Evolutionary conservation across 805 yeast species (phyloP).

Genomic region (Lipomyces yamanashiensis): DNA sequence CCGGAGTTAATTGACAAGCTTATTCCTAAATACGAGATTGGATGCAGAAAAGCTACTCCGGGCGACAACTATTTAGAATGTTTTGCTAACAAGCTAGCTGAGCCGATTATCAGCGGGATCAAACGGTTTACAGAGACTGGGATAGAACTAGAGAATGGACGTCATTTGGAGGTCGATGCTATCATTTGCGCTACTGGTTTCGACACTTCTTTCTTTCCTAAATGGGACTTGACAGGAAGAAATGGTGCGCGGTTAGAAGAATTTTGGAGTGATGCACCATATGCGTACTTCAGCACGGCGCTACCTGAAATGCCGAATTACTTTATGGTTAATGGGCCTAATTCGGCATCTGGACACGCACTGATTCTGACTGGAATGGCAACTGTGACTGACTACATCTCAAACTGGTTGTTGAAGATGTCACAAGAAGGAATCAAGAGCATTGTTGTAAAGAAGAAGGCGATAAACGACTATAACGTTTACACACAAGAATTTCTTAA

Average conservation of each 20-base stretch:
- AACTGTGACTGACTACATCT: conserved; percentile 22
- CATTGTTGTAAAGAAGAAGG: conserved; percentile 17
- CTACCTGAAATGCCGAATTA: conserved; percentile 35
- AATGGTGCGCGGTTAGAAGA: conserved; percentile 27
- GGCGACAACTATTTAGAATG: conserved; percentile 37
- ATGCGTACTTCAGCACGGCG: conserved; percentile 32
- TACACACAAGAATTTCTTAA: conserved; percentile 22
- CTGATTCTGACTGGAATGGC: conserved; percentile 22
- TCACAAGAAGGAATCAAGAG: conserved; percentile 21
- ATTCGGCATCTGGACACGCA: conserved; percentile 29
- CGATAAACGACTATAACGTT: conserved; percentile 19
- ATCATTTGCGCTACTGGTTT: conserved; percentile 29
- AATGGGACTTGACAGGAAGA: conserved; percentile 32
- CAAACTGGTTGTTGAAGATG: conserved; percentile 24
- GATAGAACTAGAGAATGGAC: conserved; percentile 31
- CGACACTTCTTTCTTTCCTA: conserved; percentile 34
- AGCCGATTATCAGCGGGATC: conserved; percentile 27
- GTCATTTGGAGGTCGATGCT: conserved; percentile 8
- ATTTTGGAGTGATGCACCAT: conserved; percentile 29
- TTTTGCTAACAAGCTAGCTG: conserved; percentile 26
- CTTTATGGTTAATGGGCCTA: conserved; percentile 35
- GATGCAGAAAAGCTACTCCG: conserved; percentile 39
- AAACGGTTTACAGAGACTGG: conserved; percentile 30
- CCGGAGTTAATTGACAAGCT: conserved; percentile 26
- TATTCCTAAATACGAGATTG: conserved; percentile 33